Conservation (phyloP, 306 rosid genomes). For the Begonia loranthoides region DNA sequence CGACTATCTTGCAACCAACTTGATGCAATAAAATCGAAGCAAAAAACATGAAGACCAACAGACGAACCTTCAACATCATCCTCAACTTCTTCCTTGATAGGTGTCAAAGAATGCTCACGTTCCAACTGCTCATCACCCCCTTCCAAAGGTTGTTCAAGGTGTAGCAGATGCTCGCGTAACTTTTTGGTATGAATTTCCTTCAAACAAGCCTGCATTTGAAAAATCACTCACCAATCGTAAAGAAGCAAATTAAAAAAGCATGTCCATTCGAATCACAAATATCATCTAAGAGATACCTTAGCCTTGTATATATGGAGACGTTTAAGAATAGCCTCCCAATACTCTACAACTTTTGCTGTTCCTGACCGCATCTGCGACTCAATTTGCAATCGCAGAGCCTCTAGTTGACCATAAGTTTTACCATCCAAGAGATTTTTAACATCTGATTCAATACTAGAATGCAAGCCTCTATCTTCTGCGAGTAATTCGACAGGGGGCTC, state of each 20-base stretch:
- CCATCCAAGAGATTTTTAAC: conserved; percentile 65
- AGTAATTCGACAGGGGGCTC: conserved; percentile 91
- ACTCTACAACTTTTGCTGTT: conserved; percentile 87
- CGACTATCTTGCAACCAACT: not conserved
- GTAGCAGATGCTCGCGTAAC: conserved; percentile 62
- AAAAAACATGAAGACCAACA: conserved; percentile 5
- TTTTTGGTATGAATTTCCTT: conserved; percentile 82
- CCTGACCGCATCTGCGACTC: conserved; percentile 91
- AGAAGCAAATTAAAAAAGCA: not conserved
- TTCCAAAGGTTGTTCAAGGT: conserved; percentile 52
- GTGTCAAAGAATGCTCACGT: conserved; percentile 16
- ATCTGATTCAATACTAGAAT: conserved; percentile 75
- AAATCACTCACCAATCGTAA: not conserved
- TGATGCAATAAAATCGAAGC: not conserved
- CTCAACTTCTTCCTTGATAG: conserved; percentile 30
- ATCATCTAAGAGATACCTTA: conserved; percentile 44
- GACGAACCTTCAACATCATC: conserved; percentile 36
- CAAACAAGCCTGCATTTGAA: conserved; percentile 59
- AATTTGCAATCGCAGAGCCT: conserved; percentile 55
- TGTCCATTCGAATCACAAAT: conserved; percentile 1
- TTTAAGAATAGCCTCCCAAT: conserved; percentile 86
- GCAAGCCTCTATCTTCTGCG: conserved; percentile 97
- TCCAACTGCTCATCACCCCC: conserved; percentile 34
- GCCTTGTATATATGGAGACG: conserved; percentile 88
- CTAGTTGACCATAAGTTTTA: conserved; percentile 59